phyloP scores from a whole-genome alignment of 73 alveolate genomes.

The Paramecium sexaurelia region DNA sequence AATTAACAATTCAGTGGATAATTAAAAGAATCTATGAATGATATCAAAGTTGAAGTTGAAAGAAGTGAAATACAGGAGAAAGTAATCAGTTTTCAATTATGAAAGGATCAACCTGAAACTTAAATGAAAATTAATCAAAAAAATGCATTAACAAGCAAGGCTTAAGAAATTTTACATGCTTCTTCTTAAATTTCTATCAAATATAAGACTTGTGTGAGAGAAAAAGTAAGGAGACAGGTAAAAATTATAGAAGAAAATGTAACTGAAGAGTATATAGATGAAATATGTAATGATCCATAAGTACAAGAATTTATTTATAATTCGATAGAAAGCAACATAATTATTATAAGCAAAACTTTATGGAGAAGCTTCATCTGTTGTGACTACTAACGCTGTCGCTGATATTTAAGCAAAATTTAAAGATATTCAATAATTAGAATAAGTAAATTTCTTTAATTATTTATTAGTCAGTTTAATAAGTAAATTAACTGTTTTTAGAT shows the following conservation, averaged over 20 bases:
- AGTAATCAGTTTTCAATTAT: not conserved
- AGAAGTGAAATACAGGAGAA: not conserved
- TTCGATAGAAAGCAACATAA: slow-evolving; percentile 10
- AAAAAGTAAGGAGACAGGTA: not conserved
- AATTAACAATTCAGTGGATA: not conserved
- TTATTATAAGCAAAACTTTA: slow-evolving; percentile 7
- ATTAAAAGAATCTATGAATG: not conserved
- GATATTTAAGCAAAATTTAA: slow-evolving; percentile 34
- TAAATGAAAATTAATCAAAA: not conserved
- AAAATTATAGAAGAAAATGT: not conserved
- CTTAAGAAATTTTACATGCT: not conserved
- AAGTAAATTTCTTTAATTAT: not conserved
- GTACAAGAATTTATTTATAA: not conserved
- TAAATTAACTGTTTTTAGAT: not conserved
- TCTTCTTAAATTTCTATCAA: not conserved
- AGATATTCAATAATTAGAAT: slow-evolving; percentile 23
- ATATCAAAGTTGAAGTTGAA: slow-evolving; percentile 20
- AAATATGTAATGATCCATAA: slow-evolving; percentile 61
- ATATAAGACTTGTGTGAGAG: slow-evolving; percentile 24
- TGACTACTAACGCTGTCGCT: not conserved
- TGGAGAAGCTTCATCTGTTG: slow-evolving; percentile 34
- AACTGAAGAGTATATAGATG: slow-evolving; percentile 1
- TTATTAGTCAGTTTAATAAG: slow-evolving; percentile 15
- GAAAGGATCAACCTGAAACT: slow-evolving; percentile 54
- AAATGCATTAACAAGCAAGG: not conserved